phyloP scores from a whole-genome alignment of 2,329 filamentous ascomycete genomes.

The Colletotrichum nymphaeae region DNA sequence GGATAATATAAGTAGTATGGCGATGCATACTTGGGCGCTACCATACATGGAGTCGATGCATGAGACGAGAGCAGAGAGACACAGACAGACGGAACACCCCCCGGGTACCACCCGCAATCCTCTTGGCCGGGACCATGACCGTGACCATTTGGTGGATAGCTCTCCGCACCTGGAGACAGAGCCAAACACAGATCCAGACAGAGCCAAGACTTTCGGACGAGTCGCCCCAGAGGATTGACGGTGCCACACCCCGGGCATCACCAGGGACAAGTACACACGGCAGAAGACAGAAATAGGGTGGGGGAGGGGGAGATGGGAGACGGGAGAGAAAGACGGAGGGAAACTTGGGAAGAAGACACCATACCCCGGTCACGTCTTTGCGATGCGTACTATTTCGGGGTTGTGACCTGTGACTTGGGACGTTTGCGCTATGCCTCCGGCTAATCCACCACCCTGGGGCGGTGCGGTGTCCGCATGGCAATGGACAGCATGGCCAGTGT shows the following conservation, averaged over 20 bases:
- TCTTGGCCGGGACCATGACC: neutral
- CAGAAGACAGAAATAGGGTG: neutral
- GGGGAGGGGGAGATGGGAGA: neutral
- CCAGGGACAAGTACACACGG: neutral
- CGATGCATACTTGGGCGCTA: neutral
- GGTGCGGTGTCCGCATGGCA: neutral
- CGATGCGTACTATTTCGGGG: neutral
- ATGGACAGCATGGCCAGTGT: neutral
- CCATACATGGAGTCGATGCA: neutral
- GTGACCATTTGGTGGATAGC: neutral
- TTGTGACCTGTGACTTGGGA: neutral
- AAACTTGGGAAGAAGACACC: neutral
- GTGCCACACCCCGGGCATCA: slow-evolving; percentile 12
- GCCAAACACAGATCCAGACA: slow-evolving; percentile 8
- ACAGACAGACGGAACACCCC: neutral
- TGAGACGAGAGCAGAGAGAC: neutral
- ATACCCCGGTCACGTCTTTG: neutral
- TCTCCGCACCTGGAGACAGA: slow-evolving; percentile 16
- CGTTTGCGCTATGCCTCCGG: neutral
- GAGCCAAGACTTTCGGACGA: slow-evolving; percentile 24
- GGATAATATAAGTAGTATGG: slow-evolving; percentile 21
- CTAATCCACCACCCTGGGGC: neutral
- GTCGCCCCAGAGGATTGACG: neutral
- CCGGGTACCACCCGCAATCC: neutral
- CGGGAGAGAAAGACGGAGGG: neutral